Percentiles rank a stretch among this genome's conserved stretches.
Conservation (phyloP, 2,329 filamentous ascomycete species). For the Exserohilum rostratum region DNA sequence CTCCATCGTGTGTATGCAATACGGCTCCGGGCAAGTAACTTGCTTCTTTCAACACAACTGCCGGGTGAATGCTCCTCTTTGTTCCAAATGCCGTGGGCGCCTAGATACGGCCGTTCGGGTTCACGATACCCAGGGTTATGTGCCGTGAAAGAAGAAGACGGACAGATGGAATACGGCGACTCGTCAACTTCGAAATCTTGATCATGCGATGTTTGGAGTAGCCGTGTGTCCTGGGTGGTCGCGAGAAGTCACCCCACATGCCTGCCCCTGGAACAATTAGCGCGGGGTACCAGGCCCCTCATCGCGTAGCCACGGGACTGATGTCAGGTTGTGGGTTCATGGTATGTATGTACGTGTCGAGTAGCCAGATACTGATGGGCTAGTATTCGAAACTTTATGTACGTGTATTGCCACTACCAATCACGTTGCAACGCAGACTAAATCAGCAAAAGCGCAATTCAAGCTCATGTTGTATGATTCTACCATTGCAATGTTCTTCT, state of each 20-base stretch:
- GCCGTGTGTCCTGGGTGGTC: neutral
- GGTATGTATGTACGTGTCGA: too few relatives aligned
- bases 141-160: neutral
- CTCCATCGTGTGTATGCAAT: constrained; percentile 14
- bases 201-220: neutral
- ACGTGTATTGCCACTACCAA: neutral
- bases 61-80: constrained; percentile 22
- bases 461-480: too few relatives aligned
- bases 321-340: constrained; percentile 2
- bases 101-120: neutral
- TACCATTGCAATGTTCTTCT: too few relatives aligned
- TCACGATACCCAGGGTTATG: neutral
- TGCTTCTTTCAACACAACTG: neutral
- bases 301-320: constrained; percentile 8
- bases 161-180: neutral
- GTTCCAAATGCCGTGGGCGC: neutral
- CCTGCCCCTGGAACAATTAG: constrained; percentile 16
- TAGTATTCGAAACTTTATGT: too few relatives aligned
- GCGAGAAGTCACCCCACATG: constrained; percentile 23
- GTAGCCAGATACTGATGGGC: too few relatives aligned
- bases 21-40: neutral
- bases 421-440: neutral
- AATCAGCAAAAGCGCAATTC: too few relatives aligned
- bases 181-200: neutral
- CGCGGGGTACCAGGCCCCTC: constrained; percentile 28